phyloP scores from a whole-genome alignment of 108 stramenopile genomes.

The Stephanodiscus minutulus region DNA sequence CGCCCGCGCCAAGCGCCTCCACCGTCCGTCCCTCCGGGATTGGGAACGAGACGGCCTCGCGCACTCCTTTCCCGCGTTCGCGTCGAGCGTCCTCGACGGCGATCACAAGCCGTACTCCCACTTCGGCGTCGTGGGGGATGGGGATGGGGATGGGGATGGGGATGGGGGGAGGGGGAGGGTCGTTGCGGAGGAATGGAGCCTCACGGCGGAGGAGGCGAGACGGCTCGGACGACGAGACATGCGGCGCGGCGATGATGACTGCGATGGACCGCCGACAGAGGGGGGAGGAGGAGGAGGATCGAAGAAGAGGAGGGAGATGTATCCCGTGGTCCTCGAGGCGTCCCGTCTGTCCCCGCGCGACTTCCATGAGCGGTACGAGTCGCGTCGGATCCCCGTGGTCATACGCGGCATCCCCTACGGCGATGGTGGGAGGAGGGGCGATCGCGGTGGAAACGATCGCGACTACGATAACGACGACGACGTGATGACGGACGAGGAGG shows the following conservation, averaged over 20 bases:
- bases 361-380: slow-evolving; percentile 70
- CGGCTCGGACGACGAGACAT: not conserved
- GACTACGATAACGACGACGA: not conserved
- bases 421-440: slow-evolving; percentile 19
- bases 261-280: slow-evolving; percentile 1
- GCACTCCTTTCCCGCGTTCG: slow-evolving; percentile 64
- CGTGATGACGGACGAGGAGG: slow-evolving; percentile 44
- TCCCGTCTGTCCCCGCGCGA: slow-evolving; percentile 45
- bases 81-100: slow-evolving; percentile 22
- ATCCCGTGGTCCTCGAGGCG: slow-evolving; percentile 71
- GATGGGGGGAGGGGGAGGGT: not conserved
- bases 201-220: not conserved
- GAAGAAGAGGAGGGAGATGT: slow-evolving; percentile 1
- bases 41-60: slow-evolving; percentile 76
- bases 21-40: slow-evolving; percentile 78
- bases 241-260: not conserved
- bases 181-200: not conserved
- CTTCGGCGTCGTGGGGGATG: slow-evolving; percentile 1
- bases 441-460: not conserved
- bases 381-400: slow-evolving; percentile 61
- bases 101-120: slow-evolving; percentile 22
- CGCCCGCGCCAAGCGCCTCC: slow-evolving; percentile 54
- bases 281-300: not conserved
- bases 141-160: not conserved
- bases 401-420: slow-evolving; percentile 70